Conservation (phyloP, 208 protist species). For the Trypanosoma lewisi region DNA sequence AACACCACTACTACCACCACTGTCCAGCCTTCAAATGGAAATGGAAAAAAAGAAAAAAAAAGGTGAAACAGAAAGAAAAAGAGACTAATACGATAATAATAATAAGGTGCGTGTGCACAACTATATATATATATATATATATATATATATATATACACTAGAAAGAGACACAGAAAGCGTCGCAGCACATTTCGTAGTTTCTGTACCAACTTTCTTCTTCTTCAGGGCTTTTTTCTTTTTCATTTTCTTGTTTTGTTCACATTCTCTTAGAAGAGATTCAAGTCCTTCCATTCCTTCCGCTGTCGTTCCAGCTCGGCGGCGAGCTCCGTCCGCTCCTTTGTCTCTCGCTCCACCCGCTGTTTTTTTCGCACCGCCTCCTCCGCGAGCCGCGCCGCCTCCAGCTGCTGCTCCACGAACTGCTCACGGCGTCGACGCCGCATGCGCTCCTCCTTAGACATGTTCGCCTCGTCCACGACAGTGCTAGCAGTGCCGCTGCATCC, state of each 20-base stretch:
- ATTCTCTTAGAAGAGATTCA: constrained; percentile 58
- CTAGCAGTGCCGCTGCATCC: constrained; percentile 2
- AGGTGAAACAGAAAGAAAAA: constrained; percentile 1
- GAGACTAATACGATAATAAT: not conserved
- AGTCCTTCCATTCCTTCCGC: constrained; percentile 71
- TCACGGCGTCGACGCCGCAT: constrained; percentile 45
- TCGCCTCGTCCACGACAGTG: not conserved
- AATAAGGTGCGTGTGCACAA: not conserved
- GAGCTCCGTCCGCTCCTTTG: constrained; percentile 52
- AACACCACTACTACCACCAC: not conserved
- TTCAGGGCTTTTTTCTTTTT: not conserved
- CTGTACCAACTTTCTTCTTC: too few relatives aligned
- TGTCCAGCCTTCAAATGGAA: not conserved
- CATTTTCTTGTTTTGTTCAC: not conserved
- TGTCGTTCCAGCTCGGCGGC: constrained; percentile 69
- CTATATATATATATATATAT: too few relatives aligned
- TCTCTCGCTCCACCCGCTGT: constrained; percentile 46
- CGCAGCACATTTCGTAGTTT: too few relatives aligned
- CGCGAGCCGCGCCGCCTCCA: constrained; percentile 70
- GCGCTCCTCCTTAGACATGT: constrained; percentile 56
- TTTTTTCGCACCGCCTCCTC: constrained; percentile 74
- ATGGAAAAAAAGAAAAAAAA: constrained; percentile 4
- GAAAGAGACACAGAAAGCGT: too few relatives aligned
- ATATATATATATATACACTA: too few relatives aligned
- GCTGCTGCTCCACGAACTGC: constrained; percentile 61